Base-by-base conservation (phyloP, 1,139 yeast species). In the Candida freyschussii region DNA sequence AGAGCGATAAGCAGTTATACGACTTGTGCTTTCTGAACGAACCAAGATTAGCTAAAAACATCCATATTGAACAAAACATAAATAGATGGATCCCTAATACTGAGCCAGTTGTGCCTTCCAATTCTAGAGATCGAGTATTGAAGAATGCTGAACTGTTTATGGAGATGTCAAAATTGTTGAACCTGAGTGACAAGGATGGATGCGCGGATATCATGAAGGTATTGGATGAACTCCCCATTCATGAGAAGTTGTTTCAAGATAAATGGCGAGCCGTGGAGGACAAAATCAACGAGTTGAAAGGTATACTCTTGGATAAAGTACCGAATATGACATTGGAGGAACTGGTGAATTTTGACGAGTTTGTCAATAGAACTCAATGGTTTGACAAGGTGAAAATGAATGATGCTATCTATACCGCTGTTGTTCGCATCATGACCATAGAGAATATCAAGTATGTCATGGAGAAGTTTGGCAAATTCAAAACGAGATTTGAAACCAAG, bases 1-100 rank as follows among this genome's bases (percentile, higher is more conserved):
- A 17, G 1, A 53, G 56, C 19, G 53, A 47, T 32, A 33, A 17
- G 6, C 22, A 27, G 12, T 32, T 48, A 6, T 48, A 48, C 18
- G 37, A 40, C 4, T 24, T 48, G 14, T 38, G 43, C 16, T 48
- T 48, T 29, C 20, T 40, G 28, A 34, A 37, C 13, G 34, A 16
- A 7, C 13, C 28, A 7, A 27, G 30, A 13, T 14, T 47, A 11
- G 17, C 19, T 7, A 40, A 32, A 17, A 31, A 35, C 26, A 22
- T 28, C 6, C 26, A 10, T 4, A 35, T 41, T 20, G 48, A 41
- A 10, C 20, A 21, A 8, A 37, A 33, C 12, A 14, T 45, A 8
- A 25, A 29, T 2, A 30, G 10, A 6, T 34, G 28, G 15, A 17
- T 19, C 12, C 22, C 35, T 5, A 22, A 24, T 10, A 9, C 7